Evolutionary conservation across 805 yeast species (phyloP), one percentile per base, ranked within the genome.

Genomic region (Barnettozyma botsteinii): DNA sequence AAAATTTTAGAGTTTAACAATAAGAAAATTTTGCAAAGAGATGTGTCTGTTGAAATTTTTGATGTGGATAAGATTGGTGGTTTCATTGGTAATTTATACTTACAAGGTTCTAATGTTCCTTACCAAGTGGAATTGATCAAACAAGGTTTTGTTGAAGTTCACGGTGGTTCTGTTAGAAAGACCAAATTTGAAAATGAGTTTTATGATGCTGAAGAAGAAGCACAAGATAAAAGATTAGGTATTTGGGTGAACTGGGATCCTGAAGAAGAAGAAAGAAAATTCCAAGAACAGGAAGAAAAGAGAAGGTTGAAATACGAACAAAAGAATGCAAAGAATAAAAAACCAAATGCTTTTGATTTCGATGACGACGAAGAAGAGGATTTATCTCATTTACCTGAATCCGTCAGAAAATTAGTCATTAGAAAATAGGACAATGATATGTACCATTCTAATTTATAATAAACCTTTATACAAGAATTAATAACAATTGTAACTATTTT

Each of bases 41-140:
- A 79, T 46, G 85, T 86, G 31, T 78, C 74, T 47, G 65, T 86
- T 47, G 81, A 81, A 39, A 72, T 86, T 17, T 75, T 75, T 48
- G 80, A 75, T 42, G 73, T 75, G 38, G 96, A 87, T 57, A 83
- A 79, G 55, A 68, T 80, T 41, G 95, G 95, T 42, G 85, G 84
- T 0, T 87, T 87, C 54, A 76, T 85, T 53, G 93, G 95, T 34
- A 76, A 79, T 52, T 52, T 85, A 37, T 82, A 65, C 55, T 53
- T 76, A 10, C 73, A 72, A 12, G 70, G 76, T 2, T 67, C 66
- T 33, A 65, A 67, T 23, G 50, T 57, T 24, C 88, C 86, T 18
- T 68, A 77, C 46, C 89, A 82, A 51, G 64, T 70, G 12, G 59
- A 65, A 17, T 66, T 86, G 38, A 65, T 83, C 42, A 67, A 68